These are phyloP conservation scores for Micractinium conductrix DNA, from an alignment of 139 green algal genomes.

Conservation along the genomic window DNA sequence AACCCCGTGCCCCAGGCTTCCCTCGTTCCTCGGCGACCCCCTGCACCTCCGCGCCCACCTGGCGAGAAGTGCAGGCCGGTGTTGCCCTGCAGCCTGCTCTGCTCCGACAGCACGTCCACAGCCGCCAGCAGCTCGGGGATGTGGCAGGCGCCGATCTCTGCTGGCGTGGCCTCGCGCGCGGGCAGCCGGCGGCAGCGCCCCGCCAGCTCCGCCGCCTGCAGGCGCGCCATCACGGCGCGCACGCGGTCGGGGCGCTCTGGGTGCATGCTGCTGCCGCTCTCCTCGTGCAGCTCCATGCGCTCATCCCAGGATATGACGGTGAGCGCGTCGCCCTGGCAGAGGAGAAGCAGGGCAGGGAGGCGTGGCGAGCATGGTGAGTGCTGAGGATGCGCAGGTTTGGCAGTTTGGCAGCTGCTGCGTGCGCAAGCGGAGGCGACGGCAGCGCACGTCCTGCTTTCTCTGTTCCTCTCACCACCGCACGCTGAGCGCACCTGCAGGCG, in stretches of 20 bases:
- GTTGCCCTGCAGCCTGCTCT: slow-evolving; percentile 20
- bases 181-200: slow-evolving; percentile 54
- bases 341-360: neutral
- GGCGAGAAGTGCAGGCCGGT: slow-evolving; percentile 29
- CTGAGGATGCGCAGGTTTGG: too few relatives aligned
- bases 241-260: slow-evolving; percentile 77
- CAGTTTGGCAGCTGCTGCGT: too few relatives aligned
- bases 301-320: slow-evolving; percentile 63
- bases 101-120: slow-evolving; percentile 35
- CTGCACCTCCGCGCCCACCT: neutral
- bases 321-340: slow-evolving; percentile 8
- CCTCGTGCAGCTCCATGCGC: slow-evolving; percentile 58
- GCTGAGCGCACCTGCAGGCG: neutral
- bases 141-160: slow-evolving; percentile 72
- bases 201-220: slow-evolving; percentile 51
- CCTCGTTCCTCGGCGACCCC: neutral
- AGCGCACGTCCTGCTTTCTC: too few relatives aligned
- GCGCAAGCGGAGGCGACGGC: too few relatives aligned
- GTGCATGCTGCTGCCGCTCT: slow-evolving; percentile 39
- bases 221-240: slow-evolving; percentile 68
- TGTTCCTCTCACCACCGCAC: neutral
- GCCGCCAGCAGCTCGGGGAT: slow-evolving; percentile 52
- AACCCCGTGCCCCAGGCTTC: neutral
- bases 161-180: slow-evolving; percentile 54
- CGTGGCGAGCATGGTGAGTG: neutral